These are phyloP conservation scores for Graphilbum ipis-grandicollis DNA, from an alignment of 2,329 filamentous ascomycete genomes.

Conservation along the genomic window DNA sequence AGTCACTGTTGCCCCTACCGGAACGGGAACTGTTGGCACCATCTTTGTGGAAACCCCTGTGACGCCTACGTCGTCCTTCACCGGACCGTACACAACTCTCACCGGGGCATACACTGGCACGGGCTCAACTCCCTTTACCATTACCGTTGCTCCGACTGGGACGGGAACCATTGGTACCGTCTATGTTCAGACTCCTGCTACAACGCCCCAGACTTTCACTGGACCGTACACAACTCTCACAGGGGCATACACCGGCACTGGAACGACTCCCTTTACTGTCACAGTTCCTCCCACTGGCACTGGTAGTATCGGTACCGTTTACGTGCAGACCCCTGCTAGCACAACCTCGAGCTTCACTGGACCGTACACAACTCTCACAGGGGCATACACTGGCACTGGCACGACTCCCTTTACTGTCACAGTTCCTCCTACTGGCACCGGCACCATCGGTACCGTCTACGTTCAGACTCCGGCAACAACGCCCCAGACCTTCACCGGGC, in stretches of 20 bases:
- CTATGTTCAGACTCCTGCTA: slow-evolving; percentile 1
- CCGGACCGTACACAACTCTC: slow-evolving; percentile 3
- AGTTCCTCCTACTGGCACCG: neutral
- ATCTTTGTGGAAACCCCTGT: slow-evolving; percentile 2
- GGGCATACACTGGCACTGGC: neutral
- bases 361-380: slow-evolving; percentile 1
- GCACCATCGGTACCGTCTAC: slow-evolving; percentile 1
- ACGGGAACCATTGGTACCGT: slow-evolving; percentile 27
- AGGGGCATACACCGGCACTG: slow-evolving; percentile 1
- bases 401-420: neutral
- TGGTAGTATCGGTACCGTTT: slow-evolving; percentile 20
- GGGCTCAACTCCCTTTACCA: neutral
- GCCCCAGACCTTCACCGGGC: neutral
- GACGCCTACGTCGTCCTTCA: neutral
- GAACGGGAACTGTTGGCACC: slow-evolving; percentile 29
- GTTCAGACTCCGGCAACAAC: slow-evolving; percentile 1
- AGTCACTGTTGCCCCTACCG: slow-evolving; percentile 7
- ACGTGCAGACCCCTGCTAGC: slow-evolving; percentile 1
- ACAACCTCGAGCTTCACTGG: neutral
- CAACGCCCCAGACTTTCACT: neutral
- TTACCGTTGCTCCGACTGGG: slow-evolving; percentile 10
- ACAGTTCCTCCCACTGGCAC: slow-evolving; percentile 19
- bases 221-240: slow-evolving; percentile 4
- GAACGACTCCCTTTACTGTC: neutral
- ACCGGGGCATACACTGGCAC: slow-evolving; percentile 1